These are phyloP conservation scores for Calocybe gambosa DNA, from an alignment of 1,284 basidiomycete species.

Conservation along the genomic window DNA sequence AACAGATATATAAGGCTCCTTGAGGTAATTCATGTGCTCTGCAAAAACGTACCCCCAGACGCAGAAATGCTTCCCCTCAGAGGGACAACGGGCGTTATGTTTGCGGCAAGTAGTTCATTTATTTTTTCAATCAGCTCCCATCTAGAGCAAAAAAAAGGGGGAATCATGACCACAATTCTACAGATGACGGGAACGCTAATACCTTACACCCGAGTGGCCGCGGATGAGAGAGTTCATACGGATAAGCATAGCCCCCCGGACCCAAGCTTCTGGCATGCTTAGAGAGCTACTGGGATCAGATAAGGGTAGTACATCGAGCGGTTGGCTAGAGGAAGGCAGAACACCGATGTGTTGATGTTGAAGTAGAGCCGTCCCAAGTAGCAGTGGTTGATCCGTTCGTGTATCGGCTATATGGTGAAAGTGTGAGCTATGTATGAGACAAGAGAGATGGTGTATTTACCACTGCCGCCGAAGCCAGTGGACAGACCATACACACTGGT, in stretches of 20 bases:
- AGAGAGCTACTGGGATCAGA: conserved; percentile 52
- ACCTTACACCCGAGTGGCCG: conserved; percentile 20
- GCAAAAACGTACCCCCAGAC: conserved; percentile 52
- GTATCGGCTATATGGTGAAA: conserved; percentile 41
- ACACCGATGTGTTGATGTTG: conserved; percentile 76
- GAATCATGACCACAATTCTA: conserved; percentile 2
- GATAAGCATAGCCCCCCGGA: conserved; percentile 75
- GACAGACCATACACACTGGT: conserved; percentile 77
- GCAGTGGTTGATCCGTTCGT: conserved; percentile 44
- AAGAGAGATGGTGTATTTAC: conserved; percentile 44
- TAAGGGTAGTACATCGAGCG: conserved; percentile 42
- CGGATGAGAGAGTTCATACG: conserved; percentile 37
- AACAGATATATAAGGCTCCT: background rate
- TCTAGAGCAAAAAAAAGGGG: conserved; percentile 26
- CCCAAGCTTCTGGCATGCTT: conserved; percentile 79
- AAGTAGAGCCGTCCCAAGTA: conserved; percentile 64
- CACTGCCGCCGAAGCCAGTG: conserved; percentile 76
- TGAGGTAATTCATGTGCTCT: background rate
- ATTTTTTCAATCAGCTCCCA: conserved; percentile 81
- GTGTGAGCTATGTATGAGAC: conserved; percentile 21
- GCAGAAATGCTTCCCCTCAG: conserved; percentile 79
- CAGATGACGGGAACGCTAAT: background rate
- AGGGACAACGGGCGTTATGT: conserved; percentile 77
- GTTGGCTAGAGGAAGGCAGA: conserved; percentile 41
- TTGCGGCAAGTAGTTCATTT: conserved; percentile 61